Evolutionary conservation across 2,329 filamentous ascomycete species (phyloP).

Genomic region (Pseudogymnoascus sp.): DNA sequence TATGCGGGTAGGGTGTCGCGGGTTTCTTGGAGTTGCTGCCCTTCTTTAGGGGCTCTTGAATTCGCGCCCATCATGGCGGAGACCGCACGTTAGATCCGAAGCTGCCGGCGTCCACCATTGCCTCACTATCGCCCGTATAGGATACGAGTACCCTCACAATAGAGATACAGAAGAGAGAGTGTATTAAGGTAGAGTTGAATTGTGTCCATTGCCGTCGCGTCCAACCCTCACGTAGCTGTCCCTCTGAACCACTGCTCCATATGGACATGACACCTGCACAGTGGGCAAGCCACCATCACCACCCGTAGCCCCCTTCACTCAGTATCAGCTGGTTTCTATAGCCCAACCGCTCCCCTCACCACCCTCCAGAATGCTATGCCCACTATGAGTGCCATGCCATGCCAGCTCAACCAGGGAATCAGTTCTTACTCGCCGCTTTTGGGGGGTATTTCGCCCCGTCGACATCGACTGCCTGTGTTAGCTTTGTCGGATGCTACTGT

Average conservation of each 20-base stretch:
- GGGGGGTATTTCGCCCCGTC: conserved; percentile 49
- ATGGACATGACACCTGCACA: background rate
- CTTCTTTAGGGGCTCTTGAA: background rate
- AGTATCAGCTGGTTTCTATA: conserved; percentile 8
- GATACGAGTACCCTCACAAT: background rate
- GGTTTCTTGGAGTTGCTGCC: background rate
- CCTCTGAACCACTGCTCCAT: background rate
- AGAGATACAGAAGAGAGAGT: background rate
- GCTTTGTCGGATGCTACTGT: conserved; percentile 24
- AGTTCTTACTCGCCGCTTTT: conserved; percentile 33
- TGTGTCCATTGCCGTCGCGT: background rate
- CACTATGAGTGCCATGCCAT: conserved; percentile 10
- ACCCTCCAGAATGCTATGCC: conserved; percentile 12
- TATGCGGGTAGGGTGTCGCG: background rate
- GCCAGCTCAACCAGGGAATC: conserved; percentile 16
- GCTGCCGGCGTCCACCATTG: background rate
- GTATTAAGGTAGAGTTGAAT: background rate
- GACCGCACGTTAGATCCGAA: background rate
- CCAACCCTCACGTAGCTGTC: background rate
- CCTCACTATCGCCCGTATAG: background rate
- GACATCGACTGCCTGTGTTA: conserved; percentile 40
- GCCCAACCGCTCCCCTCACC: background rate
- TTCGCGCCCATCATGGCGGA: background rate
- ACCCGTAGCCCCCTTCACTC: conserved; percentile 3
- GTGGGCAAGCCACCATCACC: background rate